phyloP scores from a whole-genome alignment of 768 basidiomycete species.

The Suillus paluster region DNA sequence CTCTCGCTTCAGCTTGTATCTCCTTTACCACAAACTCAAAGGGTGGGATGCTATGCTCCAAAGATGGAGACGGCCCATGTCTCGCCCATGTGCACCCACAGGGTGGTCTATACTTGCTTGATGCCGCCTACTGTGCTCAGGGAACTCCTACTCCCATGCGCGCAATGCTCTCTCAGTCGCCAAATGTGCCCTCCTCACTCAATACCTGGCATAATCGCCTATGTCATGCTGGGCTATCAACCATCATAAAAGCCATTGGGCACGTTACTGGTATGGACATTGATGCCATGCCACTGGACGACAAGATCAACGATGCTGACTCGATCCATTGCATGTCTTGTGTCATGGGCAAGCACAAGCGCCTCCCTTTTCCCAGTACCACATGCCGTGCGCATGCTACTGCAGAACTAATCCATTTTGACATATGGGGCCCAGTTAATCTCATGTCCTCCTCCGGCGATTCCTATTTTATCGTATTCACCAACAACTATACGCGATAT shows the following conservation, averaged over 20 bases:
- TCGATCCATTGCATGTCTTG: constrained; percentile 37
- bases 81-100: background rate
- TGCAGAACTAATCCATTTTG: constrained; percentile 13
- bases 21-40: background rate
- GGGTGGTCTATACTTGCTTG: background rate
- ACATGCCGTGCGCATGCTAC: background rate
- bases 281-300: no score
- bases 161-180: background rate
- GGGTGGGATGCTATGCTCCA: background rate
- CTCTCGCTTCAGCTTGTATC: background rate
- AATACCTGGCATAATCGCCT: background rate
- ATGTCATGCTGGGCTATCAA: no score
- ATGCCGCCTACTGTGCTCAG: background rate
- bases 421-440: constrained; percentile 18
- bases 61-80: background rate
- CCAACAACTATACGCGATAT: background rate
- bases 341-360: constrained; percentile 39
- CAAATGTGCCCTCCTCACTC: background rate
- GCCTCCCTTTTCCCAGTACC: constrained; percentile 33
- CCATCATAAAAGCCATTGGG: no score
- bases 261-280: no score
- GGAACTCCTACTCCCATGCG: background rate
- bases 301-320: background rate
- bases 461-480: constrained; percentile 18
- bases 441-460: background rate